Evolutionary conservation across 2,329 filamentous ascomycete genomes (phyloP), one percentile per base, ranked within the genome.

Genomic region (Mycosphaerella sp.): DNA sequence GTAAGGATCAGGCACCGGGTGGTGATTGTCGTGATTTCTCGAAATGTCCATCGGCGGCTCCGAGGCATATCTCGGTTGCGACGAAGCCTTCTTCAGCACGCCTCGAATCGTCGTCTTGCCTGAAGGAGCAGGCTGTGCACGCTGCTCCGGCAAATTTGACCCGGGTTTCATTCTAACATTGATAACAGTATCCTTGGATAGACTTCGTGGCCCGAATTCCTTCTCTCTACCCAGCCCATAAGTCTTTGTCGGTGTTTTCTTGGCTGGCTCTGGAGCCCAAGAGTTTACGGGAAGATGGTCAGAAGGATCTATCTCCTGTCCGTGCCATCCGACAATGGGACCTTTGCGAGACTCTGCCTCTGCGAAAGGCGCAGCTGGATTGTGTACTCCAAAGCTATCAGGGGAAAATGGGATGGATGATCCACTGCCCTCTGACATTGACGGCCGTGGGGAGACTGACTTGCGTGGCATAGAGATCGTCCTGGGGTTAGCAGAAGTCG

Each of bases 271-370:
- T 0, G 86, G 86, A 1, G 86, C 86, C 86, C 86, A 90, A 1
- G 82, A 82, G 52, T 87, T 83, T 67, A 89, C 80, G 0, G 87
- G 87, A 11, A 91, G 76, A 66, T 91, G 87, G 68, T 92, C 87
- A 0, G 86, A 89, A 1, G 87, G 87, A 65, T 92, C 87, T 52
- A 92, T 80, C 63, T 89, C 85, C 52, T 85, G 79, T 6, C 87
- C 87, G 66, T 89, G 86, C 59, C 86, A 79, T 1, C 82, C 86
- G 50, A 90, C 83, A 57, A 91, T 89, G 64, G 88, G 88, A 7
- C 81, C 84, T 50, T 83, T 66, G 11, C 40, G 36, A 8, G 47
- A 50, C 3, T 34, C 40, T 5, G 50, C 49, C 34, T 56, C 54
- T 21, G 52, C 52, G 17, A 36, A 17, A 11, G 54, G 50, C 21